Evolutionary conservation across 2,329 filamentous ascomycete genomes (phyloP), one percentile per base, ranked within the genome.

Genomic region (Exophiala calicioides): DNA sequence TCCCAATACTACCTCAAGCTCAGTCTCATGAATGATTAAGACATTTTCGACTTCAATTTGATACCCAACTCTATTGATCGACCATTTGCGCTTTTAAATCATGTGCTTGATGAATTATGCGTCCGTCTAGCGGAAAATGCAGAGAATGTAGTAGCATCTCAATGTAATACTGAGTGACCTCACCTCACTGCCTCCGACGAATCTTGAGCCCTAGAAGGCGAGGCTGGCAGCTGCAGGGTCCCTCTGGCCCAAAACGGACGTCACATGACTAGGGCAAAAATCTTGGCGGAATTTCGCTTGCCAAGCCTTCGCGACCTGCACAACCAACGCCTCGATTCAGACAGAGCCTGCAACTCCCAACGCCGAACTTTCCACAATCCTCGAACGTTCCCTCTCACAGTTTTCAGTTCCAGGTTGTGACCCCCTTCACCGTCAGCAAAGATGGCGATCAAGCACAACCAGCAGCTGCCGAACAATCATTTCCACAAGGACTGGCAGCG

Each of bases 401-500:
- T 12, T 32, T 31, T 21, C 20, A 19, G 21, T 36, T 46, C 31
- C 16, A 46, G 34, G 38, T 51, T 52, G 41, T 49, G 41, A 21
- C 32, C 49, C 36, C 26, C 29, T 41, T 44, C 20, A 40, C 48
- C 48, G 52, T 49, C 47, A 45, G 21, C 34, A 44, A 35, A 49
- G 47, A 55, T 55, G 90, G 88, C 91, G 82, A 95, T 97, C 89
- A 95, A 95, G 85, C 90, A 96, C 87, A 97, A 97, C 54, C 59
- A 51, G 49, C 39, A 49, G 47, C 56, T 55, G 43, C 60, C 57
- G 29, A 54, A 58, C 54, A 55, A 55, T 46, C 56, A 96, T 75
- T 95, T 95, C 88, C 90, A 89, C 80, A 96, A 95, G 89, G 90
- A 98, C 83, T 98, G 93, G 93, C 90, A 97, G 79, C 88, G 90